Evolutionary conservation across 2,329 filamentous ascomycete species (phyloP).

Genomic region (Alternaria solani): DNA sequence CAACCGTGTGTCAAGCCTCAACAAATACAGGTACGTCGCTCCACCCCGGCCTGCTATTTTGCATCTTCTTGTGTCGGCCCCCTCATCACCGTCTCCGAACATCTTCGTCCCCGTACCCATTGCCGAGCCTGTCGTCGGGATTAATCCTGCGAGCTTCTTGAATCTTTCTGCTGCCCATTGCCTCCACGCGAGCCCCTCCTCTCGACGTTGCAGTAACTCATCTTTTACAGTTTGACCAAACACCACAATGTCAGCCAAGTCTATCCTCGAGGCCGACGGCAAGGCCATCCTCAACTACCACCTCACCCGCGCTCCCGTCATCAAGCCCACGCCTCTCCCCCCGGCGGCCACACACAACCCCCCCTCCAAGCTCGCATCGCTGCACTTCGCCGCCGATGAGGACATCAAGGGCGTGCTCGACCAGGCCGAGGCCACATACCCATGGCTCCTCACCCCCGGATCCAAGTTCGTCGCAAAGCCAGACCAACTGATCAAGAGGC

Average conservation of each 20-base stretch:
- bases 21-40: constrained; percentile 48
- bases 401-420: constrained; percentile 84
- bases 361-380: constrained; percentile 85
- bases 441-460: constrained; percentile 84
- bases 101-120: constrained; percentile 22
- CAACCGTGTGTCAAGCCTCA: constrained; percentile 26
- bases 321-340: constrained; percentile 96
- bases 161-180: constrained; percentile 23
- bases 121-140: constrained; percentile 24
- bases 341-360: constrained; percentile 87
- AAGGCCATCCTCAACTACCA: constrained; percentile 99
- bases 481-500: constrained; percentile 99
- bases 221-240: constrained; percentile 31
- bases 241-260: constrained; percentile 86
- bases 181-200: constrained; percentile 22
- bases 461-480: constrained; percentile 98
- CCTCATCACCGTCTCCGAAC: constrained; percentile 30
- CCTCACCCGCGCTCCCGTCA: constrained; percentile 94
- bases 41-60: constrained; percentile 17
- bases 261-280: constrained; percentile 98
- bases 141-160: constrained; percentile 18
- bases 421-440: constrained; percentile 95
- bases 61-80: constrained; percentile 28
- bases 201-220: constrained; percentile 33
- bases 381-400: constrained; percentile 91